Evolutionary conservation across 1,284 basidiomycete species (phyloP), one percentile per base, ranked within the genome.

Genomic region (Moesziomyces sp.): DNA sequence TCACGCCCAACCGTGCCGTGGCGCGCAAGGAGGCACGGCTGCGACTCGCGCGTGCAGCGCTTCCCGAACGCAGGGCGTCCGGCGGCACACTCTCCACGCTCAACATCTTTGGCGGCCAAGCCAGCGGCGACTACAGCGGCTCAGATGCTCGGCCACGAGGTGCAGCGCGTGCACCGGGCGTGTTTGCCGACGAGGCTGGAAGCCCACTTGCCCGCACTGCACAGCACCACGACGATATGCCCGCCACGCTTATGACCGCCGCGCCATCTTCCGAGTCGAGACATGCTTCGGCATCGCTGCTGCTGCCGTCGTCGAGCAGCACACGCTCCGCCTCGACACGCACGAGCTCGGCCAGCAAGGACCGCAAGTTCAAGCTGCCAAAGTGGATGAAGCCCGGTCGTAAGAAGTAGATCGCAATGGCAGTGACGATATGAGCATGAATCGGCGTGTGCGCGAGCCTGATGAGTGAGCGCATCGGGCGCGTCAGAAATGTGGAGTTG

Each of bases 1-100:
- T 77, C 26, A 70, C 75, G 3, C 60, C 71, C 8, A 74, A 77
- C 19, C 66, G 71, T 0, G 60, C 52, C 16, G 64, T 77, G 0
- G 65, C 68, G 9, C 63, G 72, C 23, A 66, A 77, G n/a, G 71
- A 68, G 30, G 72, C 75, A 11, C 42, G 71, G 13, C 48, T 70
- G 13, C 49, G 75, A 11, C 58, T 77, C n/a, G 75, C 75, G 1
- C 64, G 64, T n/a, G 75, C 75, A 23, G 71, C 71, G 8, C 43
- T 69, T 13, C 71, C 71, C 16, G 66, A 69, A 34, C 18, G 71
- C 43, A 46, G 70, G 24, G 64, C 60, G 14, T 68, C 70, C 0
- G 70, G 49, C n/a, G 64, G 70, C 6, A 67, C 70, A 4, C 54
- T 73, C 19, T 58, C 64, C 1, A 61, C 64, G 16, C 64, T 73